Percentiles rank a stretch among this genome's conserved stretches.
phyloP scores from a whole-genome alignment of 78 protist genomes.

The Cavenderia fasciculata region DNA sequence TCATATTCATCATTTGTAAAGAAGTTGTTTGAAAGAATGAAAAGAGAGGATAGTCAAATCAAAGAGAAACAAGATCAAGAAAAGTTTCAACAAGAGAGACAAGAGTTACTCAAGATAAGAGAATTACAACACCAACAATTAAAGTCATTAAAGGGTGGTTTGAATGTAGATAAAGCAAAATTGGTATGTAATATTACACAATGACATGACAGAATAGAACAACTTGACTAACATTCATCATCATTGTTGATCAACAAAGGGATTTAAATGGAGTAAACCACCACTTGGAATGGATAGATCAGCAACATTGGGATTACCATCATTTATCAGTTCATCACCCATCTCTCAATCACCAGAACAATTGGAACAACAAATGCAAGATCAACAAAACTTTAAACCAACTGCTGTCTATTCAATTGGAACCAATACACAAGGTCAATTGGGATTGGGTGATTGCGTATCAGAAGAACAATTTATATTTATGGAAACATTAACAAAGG shows the following conservation, averaged over 20 bases:
- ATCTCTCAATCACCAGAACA: not conserved
- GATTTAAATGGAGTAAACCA: conserved; percentile 20
- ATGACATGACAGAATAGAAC: not conserved
- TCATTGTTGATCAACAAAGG: not conserved
- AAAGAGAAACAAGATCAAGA: too few species aligned
- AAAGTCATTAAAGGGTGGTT: not conserved
- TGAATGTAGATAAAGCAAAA: not conserved
- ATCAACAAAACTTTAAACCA: conserved; percentile 7
- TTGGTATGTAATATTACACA: not conserved
- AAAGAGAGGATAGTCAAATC: too few species aligned
- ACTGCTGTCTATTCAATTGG: conserved; percentile 67
- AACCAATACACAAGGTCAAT: conserved; percentile 57
- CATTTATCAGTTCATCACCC: too few species aligned
- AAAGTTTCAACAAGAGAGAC: not conserved
- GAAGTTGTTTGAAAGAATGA: too few species aligned
- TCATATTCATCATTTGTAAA: too few species aligned
- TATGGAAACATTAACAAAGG: conserved; percentile 13
- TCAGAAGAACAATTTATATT: conserved; percentile 9
- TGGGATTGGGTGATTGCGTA: conserved; percentile 44
- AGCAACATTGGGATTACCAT: not conserved
- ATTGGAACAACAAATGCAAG: not conserved
- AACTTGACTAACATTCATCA: not conserved
- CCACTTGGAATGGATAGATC: not conserved
- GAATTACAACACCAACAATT: not conserved
- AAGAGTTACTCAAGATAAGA: not conserved